Base-by-base conservation (phyloP, 2,329 filamentous ascomycete species). In the Celoporthe dispersa region DNA sequence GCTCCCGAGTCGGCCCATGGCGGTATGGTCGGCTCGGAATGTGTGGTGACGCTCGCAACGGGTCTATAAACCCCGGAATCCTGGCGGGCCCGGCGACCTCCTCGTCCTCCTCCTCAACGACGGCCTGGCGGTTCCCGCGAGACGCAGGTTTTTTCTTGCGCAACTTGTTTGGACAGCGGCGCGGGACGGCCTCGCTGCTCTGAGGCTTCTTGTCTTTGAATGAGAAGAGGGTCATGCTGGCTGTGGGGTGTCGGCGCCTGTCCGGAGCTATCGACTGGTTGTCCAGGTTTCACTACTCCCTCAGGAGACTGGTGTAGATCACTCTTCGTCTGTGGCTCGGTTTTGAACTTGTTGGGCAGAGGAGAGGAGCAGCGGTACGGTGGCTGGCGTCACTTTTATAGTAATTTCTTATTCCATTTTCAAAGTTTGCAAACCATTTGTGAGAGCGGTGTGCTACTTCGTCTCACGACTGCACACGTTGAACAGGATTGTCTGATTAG, bases 211-310 rank as follows among this genome's bases (percentile, higher is more conserved):
- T 37, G 33, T 67, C 9, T 9, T 62, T 68, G 6, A 8, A 55
- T 6, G 25, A 64, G 25, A 68, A 68, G 35, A 53, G 3, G 4
- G 11, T 12, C 67, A 68, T 68, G 6, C 12, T 39, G 55, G 35
- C 12, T 3, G 5, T 48, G 11, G 16, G 41, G 44, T 28, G 3
- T 12, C 3, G n/a, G 11, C 48, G 19, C 22, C 19, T 48, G 22
- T 2, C 19, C 6, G 7, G 44, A 48, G 3, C 44, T 48, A 48
- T 48, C 41, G 19, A 48, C 41, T 19, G 7, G 2, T n/a, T 6
- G 22, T 48, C 11, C 7, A 1, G 44, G 39, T 41, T 12, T 41
- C 14, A 41, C 14, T 4, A 22, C 16, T 48, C 6, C 19, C 7
- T 22, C 16, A 48, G 41, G n/a, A 48, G 44, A 44, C 16, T 44